Base-by-base conservation (phyloP, 352 stramenopile genomes). In the Bremia lactucae region DNA sequence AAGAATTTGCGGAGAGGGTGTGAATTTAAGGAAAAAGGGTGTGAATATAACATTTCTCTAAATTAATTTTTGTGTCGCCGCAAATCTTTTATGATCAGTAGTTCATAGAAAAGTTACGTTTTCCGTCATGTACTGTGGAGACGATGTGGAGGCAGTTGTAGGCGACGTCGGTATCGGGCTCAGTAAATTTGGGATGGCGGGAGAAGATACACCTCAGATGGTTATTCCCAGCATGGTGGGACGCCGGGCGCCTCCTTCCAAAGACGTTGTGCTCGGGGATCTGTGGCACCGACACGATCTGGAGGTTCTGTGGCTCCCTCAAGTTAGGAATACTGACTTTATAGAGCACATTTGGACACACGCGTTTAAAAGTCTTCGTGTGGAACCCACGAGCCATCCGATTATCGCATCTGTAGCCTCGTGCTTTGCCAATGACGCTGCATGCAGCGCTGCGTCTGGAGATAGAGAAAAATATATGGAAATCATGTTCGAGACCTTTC, bases 61-160 rank as follows among this genome's bases (percentile, higher is more conserved):
- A n/a, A n/a, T n/a, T n/a, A n/a, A n/a, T n/a, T n/a, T n/a, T n/a
- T n/a, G n/a, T n/a, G n/a, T n/a, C n/a, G n/a, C n/a, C n/a, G n/a
- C n/a, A n/a, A n/a, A n/a, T n/a, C n/a, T n/a, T n/a, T n/a, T n/a
- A n/a, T n/a, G n/a, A n/a, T n/a, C n/a, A n/a, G n/a, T n/a, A n/a
- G n/a, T n/a, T n/a, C n/a, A n/a, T n/a, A n/a, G n/a, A n/a, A n/a
- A n/a, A n/a, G n/a, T n/a, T n/a, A n/a, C n/a, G n/a, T n/a, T n/a
- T n/a, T 29, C 13, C 10, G 44, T 35, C 49, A 97, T 98, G 91
- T 98, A 97, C 67, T 98, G 91, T 61, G 93, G 91, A 33, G 93
- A 98, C 53, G 93, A 98, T 73, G 95, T 96, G 36, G 91, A 96
- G 49, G 92, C 93, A 2, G 88, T 97, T 44, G 89, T 98, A 47